Evolutionary conservation across 2,329 filamentous ascomycete species (phyloP).

Genomic region (Claviceps quebecensis): DNA sequence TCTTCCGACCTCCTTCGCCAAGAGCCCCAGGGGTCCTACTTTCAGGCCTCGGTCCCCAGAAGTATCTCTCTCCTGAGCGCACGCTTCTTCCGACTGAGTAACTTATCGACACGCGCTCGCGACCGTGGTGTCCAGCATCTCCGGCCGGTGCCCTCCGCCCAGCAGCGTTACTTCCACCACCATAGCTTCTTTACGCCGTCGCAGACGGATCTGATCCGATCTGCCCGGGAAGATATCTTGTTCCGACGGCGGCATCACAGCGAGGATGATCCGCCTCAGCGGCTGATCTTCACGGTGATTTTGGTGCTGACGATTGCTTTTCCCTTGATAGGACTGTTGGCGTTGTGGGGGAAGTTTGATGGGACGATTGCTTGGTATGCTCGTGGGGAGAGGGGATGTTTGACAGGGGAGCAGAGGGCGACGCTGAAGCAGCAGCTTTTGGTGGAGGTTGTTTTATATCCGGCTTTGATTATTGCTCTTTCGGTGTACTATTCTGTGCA

Average conservation of each 20-base stretch:
- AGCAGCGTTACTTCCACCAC: slow-evolving; percentile 5
- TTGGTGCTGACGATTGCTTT: slow-evolving; percentile 25
- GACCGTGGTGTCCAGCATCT: not conserved
- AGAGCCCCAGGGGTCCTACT: slow-evolving; percentile 4
- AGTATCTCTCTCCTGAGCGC: slow-evolving; percentile 7
- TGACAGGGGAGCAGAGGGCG: slow-evolving; percentile 20
- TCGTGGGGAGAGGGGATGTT: slow-evolving; percentile 26
- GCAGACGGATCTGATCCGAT: slow-evolving; percentile 18
- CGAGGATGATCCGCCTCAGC: slow-evolving; percentile 17
- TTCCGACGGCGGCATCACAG: slow-evolving; percentile 15
- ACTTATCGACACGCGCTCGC: slow-evolving; percentile 12
- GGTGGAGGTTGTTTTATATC: slow-evolving; percentile 19
- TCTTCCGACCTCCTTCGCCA: slow-evolving; percentile 3
- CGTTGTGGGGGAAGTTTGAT: slow-evolving; percentile 30
- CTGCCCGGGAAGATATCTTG: slow-evolving; percentile 17
- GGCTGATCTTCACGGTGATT: slow-evolving; percentile 25
- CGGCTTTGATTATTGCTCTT: slow-evolving; percentile 17
- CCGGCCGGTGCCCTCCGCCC: not conserved
- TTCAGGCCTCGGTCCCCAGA: slow-evolving; percentile 5
- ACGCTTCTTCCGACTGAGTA: slow-evolving; percentile 11
- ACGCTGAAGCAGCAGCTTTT: slow-evolving; percentile 24
- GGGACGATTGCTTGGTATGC: slow-evolving; percentile 34
- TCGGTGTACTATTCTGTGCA: slow-evolving; percentile 18
- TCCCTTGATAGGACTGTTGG: slow-evolving; percentile 33
- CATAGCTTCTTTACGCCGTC: slow-evolving; percentile 15